phyloP scores from a whole-genome alignment of 495 filamentous ascomycete genomes.

The Chaetomium fimeti region DNA sequence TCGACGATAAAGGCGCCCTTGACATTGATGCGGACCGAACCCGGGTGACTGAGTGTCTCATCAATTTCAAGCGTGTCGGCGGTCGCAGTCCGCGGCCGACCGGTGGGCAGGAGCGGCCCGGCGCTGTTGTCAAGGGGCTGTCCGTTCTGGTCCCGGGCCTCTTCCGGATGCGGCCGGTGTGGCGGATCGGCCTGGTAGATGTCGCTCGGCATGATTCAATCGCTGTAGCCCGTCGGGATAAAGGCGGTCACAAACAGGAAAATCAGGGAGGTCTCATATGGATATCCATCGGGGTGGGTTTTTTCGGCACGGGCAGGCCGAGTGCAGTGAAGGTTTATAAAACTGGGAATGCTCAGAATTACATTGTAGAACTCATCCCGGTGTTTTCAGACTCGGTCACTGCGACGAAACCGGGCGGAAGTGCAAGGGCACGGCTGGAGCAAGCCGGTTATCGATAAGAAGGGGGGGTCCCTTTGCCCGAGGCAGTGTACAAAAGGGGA shows the following conservation, averaged over 20 bases:
- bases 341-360: slow-evolving; percentile 40
- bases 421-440: neutral
- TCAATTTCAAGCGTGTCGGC: slow-evolving; percentile 59
- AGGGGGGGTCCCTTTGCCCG: slow-evolving; percentile 23
- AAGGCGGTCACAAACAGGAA: slow-evolving; percentile 1
- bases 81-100: slow-evolving; percentile 38
- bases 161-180: slow-evolving; percentile 6
- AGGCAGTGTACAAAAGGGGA: slow-evolving; percentile 16
- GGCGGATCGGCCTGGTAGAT: slow-evolving; percentile 36
- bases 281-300: slow-evolving; percentile 29
- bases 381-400: slow-evolving; percentile 8
- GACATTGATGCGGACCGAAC: slow-evolving; percentile 89
- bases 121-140: neutral
- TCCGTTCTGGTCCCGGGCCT: slow-evolving; percentile 12
- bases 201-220: slow-evolving; percentile 31
- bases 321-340: slow-evolving; percentile 28
- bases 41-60: slow-evolving; percentile 76
- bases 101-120: neutral
- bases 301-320: slow-evolving; percentile 20
- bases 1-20: slow-evolving; percentile 94
- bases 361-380: slow-evolving; percentile 44
- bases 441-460: slow-evolving; percentile 29
- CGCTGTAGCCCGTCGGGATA: neutral
- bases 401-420: slow-evolving; percentile 17
- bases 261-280: slow-evolving; percentile 20